These are phyloP conservation scores for Cucurbita maxima DNA, from an alignment of 306 rosid species.

Conservation along the genomic window DNA sequence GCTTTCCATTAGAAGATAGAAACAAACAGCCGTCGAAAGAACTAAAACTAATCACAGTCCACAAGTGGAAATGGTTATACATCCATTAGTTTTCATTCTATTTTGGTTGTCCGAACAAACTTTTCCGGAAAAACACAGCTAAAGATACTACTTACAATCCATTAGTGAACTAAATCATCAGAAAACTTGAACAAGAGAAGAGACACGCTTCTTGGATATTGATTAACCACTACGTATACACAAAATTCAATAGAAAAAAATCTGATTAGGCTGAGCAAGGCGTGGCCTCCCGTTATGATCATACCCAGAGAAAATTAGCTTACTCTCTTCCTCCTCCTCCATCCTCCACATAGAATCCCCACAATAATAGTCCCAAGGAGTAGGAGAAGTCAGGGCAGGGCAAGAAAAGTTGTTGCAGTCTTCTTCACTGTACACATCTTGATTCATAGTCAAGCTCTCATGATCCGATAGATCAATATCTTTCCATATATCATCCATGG, in stretches of 20 bases:
- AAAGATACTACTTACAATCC: background rate
- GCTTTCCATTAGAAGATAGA: background rate
- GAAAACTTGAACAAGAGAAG: no score
- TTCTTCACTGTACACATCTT: constrained; percentile 4
- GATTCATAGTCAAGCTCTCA: constrained; percentile 7
- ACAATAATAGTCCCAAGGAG: constrained; percentile 46
- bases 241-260: constrained; percentile 12
- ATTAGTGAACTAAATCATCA: background rate
- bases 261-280: constrained; percentile 36
- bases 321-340: constrained; percentile 40
- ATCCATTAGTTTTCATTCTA: background rate
- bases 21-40: background rate
- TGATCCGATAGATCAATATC: constrained; percentile 48
- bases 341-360: constrained; percentile 52
- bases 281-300: background rate
- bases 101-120: background rate
- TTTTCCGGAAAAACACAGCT: background rate
- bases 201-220: background rate
- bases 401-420: constrained; percentile 21
- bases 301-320: constrained; percentile 4
- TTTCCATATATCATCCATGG: constrained; percentile 95
- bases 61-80: background rate
- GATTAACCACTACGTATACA: constrained; percentile 1
- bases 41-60: background rate
- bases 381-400: constrained; percentile 19